Evolutionary conservation across 2,329 filamentous ascomycete genomes (phyloP), one percentile per base, ranked within the genome.

Genomic region (Cordyceps cicadae): DNA sequence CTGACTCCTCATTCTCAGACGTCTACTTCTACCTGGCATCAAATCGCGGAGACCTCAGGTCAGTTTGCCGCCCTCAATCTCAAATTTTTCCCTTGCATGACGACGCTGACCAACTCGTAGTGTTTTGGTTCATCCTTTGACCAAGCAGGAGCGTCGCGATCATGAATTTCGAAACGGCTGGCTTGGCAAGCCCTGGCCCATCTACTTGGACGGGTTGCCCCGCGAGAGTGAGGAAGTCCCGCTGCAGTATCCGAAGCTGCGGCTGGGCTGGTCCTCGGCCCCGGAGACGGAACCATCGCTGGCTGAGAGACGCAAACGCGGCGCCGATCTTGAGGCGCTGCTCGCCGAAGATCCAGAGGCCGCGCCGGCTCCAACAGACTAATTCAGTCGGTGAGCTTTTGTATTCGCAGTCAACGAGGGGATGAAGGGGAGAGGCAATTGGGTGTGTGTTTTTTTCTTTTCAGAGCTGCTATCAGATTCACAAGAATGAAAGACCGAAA

Each of bases 1-100:
- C 70, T 1, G 70, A 71, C 54, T 69, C 69, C 1, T 72, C 70
- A 0, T 72, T 72, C 45, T 71, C 70, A 0, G 70, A 71, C 43
- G 70, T 72, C 9, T 72, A 72, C 54, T 72, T 71, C 59, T 72
- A 72, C 59, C 43, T 72, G 41, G 67, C 70, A 17, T 56, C 69
- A 15, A 72, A 72, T 54, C 67, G 70, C 19, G 70, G 70, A 17
- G 66, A 66, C 41, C 49, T 70, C 1, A 71, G 70, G 68, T 66
- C 34, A 59, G 66, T 63, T 34, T 17, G 39, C 39, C n/a, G 6
- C 7, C 8, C 3, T 1, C 6, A 15, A 29, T 3, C 5, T 2
- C n/a, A 12, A 29, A n/a, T n/a, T 19, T 15, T 8, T 8, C 37
- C 46, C 5, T 19, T 8, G 8, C n/a, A n/a, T 9, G 29, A 32